Evolutionary conservation across 2,329 filamentous ascomycete species (phyloP).

Genomic region (Thielaviopsis populi): DNA sequence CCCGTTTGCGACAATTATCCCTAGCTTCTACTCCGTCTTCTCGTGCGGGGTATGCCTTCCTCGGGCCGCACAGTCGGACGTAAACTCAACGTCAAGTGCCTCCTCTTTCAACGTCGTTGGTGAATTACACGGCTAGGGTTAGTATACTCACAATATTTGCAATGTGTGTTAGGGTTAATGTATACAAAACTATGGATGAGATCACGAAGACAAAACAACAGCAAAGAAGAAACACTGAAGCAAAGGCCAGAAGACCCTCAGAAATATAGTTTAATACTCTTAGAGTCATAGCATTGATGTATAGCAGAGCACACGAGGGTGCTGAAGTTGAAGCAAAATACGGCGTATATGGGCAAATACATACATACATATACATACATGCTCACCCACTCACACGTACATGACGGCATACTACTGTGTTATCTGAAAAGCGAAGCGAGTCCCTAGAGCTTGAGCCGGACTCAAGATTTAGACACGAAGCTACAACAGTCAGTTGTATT

Average conservation of each 20-base stretch:
- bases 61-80: neutral
- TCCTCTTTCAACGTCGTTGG: conserved; percentile 11
- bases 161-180: neutral
- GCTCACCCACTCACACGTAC: neutral
- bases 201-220: neutral
- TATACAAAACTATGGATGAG: neutral
- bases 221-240: neutral
- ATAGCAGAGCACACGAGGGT: too few species aligned
- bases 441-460: neutral
- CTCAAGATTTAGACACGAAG: neutral
- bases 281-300: too few species aligned
- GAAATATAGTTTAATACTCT: too few species aligned
- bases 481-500: neutral
- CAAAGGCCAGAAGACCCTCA: too few species aligned
- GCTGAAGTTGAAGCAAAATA: too few species aligned
- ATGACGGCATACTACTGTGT: neutral
- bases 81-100: neutral
- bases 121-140: conserved; percentile 3
- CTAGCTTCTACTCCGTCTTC: neutral
- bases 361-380: neutral
- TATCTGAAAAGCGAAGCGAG: neutral
- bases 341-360: too few species aligned
- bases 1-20: neutral
- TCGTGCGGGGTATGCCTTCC: neutral
- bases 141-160: neutral